Conservation (phyloP, 2,329 filamentous ascomycete species). For the Aspergillus fischeri region DNA sequence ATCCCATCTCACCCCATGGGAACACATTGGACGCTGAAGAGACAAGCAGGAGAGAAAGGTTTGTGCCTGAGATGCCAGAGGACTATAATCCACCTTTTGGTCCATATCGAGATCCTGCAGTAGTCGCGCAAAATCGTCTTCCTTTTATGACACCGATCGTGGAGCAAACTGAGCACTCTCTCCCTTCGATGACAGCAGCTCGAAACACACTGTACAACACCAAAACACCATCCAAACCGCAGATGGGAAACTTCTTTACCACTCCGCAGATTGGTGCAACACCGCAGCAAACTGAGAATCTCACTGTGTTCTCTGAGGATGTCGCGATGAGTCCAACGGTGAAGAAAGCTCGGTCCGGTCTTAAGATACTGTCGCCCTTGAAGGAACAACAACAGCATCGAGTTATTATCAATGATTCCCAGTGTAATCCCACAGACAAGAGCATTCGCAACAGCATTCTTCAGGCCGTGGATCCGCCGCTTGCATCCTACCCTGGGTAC, state of each 20-base stretch:
- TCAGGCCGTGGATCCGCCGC: conserved; percentile 65
- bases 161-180: conserved; percentile 85
- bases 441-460: conserved; percentile 70
- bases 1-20: not conserved
- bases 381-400: conserved; percentile 35
- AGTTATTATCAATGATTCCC: conserved; percentile 72
- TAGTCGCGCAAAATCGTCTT: conserved; percentile 81
- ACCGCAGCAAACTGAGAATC: conserved; percentile 47
- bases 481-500: conserved; percentile 74
- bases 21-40: conserved; percentile 15
- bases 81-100: conserved; percentile 77
- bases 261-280: conserved; percentile 70
- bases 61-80: conserved; percentile 69
- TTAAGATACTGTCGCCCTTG: conserved; percentile 15
- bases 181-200: conserved; percentile 58
- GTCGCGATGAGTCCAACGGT: conserved; percentile 34
- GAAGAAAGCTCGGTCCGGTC: conserved; percentile 32
- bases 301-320: conserved; percentile 29
- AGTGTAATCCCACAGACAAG: conserved; percentile 89
- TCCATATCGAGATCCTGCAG: conserved; percentile 73
- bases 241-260: conserved; percentile 50
- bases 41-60: conserved; percentile 39
- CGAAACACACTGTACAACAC: conserved; percentile 57
- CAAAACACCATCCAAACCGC: conserved; percentile 72
- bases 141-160: conserved; percentile 99